Conservation (phyloP, 306 rosid genomes). For the Lablab purpureus region DNA sequence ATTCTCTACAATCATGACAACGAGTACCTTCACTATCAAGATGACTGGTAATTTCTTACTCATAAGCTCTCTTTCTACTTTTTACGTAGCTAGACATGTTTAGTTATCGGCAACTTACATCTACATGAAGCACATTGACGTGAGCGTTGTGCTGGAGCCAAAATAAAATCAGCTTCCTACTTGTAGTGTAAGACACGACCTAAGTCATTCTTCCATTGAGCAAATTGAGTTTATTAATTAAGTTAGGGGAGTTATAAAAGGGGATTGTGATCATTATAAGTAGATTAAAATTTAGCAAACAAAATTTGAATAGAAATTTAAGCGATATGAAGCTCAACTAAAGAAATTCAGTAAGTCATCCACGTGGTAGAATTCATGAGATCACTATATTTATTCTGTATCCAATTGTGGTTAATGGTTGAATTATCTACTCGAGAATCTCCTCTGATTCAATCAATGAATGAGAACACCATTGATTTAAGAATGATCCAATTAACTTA, state of each 20-base stretch:
- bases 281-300: background rate
- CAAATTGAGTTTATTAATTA: background rate
- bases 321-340: background rate
- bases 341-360: background rate
- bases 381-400: background rate
- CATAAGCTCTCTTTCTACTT: background rate
- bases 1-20: slow-evolving; percentile 91
- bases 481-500: background rate
- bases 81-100: slow-evolving; percentile 20
- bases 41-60: slow-evolving; percentile 77
- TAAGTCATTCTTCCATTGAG: slow-evolving; percentile 2
- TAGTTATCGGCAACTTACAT: slow-evolving; percentile 15
- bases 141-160: background rate
- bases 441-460: background rate
- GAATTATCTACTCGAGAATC: background rate
- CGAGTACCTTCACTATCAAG: slow-evolving; percentile 96
- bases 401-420: background rate
- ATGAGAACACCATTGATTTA: background rate
- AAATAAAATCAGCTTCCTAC: background rate
- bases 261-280: background rate
- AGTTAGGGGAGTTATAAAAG: background rate
- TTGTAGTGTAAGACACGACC: background rate
- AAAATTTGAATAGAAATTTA: background rate
- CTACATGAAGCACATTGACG: background rate
- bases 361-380: background rate